These are phyloP conservation scores for Globisporangium recalcitrans DNA, from an alignment of 352 stramenopile genomes.

Conservation along the genomic window DNA sequence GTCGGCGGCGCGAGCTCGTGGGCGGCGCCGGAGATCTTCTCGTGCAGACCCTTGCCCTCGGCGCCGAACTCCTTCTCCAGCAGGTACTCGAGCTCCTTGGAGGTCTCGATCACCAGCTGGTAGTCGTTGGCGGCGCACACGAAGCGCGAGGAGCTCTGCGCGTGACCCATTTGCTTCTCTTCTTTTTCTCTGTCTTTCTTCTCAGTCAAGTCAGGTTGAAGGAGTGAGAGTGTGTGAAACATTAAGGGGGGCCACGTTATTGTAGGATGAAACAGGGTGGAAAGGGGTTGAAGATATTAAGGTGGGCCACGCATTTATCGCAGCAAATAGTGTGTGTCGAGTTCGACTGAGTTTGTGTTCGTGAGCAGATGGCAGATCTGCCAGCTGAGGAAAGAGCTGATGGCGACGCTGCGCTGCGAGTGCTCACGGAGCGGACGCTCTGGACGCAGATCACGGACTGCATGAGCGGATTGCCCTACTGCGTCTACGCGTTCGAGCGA, in stretches of 20 bases:
- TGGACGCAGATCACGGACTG: constrained; percentile 1
- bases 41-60: constrained; percentile 64
- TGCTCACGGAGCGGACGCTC: neutral
- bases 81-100: constrained; percentile 74
- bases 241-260: neutral
- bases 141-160: constrained; percentile 5
- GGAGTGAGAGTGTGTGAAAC: neutral
- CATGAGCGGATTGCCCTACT: neutral
- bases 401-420: neutral
- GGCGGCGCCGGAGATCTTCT: constrained; percentile 55
- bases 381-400: neutral
- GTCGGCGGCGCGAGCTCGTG: constrained; percentile 38
- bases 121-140: constrained; percentile 67
- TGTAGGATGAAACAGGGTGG: no score
- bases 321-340: no score
- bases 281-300: no score
- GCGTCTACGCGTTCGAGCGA: neutral
- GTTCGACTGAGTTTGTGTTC: no score
- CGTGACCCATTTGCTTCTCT: constrained; percentile 3
- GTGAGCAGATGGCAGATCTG: neutral
- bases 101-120: constrained; percentile 75
- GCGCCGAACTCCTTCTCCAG: constrained; percentile 64
- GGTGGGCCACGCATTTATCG: neutral
- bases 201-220: neutral
- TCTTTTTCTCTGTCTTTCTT: neutral